phyloP scores from a whole-genome alignment of 768 basidiomycete genomes.

The Agrocybe pediades region DNA sequence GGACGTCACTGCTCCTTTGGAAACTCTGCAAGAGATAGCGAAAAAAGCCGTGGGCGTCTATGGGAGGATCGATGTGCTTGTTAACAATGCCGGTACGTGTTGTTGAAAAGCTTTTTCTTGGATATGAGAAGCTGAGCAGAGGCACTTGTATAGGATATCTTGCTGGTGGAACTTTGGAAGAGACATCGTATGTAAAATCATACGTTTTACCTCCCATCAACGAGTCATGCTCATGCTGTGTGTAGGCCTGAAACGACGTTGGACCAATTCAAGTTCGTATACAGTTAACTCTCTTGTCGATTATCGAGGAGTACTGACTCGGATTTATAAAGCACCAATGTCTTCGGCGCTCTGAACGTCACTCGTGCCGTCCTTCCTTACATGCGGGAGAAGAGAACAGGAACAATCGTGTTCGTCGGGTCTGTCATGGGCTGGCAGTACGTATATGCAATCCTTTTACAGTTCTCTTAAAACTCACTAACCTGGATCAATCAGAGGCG shows the following conservation, averaged over 20 bases:
- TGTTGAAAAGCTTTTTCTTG: no score
- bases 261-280: no score
- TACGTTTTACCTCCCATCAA: no score
- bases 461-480: neutral
- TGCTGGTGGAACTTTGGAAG: no score
- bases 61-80: constrained; percentile 45
- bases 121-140: no score
- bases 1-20: constrained; percentile 35
- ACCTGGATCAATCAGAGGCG: neutral
- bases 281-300: no score
- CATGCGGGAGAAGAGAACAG: neutral
- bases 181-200: no score
- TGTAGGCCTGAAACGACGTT: no score
- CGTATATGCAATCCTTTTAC: neutral
- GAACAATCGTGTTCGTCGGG: neutral
- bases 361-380: neutral
- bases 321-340: no score
- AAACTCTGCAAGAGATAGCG: constrained; percentile 34
- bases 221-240: no score
- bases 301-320: no score
- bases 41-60: constrained; percentile 36
- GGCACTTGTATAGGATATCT: no score
- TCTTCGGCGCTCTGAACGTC: neutral
- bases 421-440: neutral
- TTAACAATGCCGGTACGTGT: constrained; percentile 47